These are phyloP conservation scores for Rhizopus arrhizus DNA, from an alignment of 371 early-diverging fungal genomes.

Conservation along the genomic window DNA sequence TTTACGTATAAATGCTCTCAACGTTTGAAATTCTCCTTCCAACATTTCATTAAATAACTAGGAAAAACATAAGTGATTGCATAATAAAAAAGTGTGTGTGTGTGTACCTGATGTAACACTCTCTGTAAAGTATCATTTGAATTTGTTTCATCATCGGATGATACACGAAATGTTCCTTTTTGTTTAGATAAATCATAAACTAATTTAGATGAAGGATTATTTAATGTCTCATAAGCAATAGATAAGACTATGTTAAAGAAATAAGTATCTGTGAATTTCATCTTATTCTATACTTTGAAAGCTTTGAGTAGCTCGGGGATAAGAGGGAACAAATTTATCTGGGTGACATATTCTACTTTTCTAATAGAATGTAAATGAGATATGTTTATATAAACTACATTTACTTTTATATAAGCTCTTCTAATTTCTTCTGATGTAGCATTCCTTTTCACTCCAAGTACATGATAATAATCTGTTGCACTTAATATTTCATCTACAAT, in stretches of 20 bases:
- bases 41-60: conserved; percentile 63
- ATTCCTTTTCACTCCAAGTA: conserved; percentile 35
- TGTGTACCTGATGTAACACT: conserved; percentile 59
- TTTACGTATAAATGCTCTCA: conserved; percentile 60
- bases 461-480: conserved; percentile 42
- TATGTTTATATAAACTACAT: neutral
- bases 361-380: conserved; percentile 16
- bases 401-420: conserved; percentile 50
- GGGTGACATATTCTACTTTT: conserved; percentile 52
- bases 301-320: conserved; percentile 36
- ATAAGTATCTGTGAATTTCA: neutral
- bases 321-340: conserved; percentile 44
- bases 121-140: conserved; percentile 57
- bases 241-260: conserved; percentile 48
- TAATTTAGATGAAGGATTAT: conserved; percentile 56
- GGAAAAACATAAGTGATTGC: neutral
- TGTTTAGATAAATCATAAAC: conserved; percentile 59
- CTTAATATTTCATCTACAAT: conserved; percentile 43
- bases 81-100: neutral
- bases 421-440: conserved; percentile 41
- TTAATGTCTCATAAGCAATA: conserved; percentile 65
- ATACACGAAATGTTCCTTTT: conserved; percentile 35
- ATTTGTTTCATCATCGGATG: conserved; percentile 30
- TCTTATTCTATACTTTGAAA: conserved; percentile 39
- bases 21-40: conserved; percentile 69